Evolutionary conservation across 2,329 filamentous ascomycete genomes (phyloP), one percentile per base, ranked within the genome.

Genomic region (Anthostomella pinea): DNA sequence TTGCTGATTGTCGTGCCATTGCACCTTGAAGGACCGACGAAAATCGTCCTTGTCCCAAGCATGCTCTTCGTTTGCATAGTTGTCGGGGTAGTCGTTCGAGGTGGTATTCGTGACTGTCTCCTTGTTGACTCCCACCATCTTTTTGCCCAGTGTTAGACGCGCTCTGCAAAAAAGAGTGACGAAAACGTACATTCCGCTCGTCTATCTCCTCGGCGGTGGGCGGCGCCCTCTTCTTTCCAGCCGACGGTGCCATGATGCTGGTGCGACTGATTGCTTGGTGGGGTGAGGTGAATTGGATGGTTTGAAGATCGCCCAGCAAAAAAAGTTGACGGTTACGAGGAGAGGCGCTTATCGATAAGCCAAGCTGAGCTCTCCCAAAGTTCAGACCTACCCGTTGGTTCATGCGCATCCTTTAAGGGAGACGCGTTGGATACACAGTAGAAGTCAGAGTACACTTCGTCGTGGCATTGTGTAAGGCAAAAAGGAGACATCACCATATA

Each of bases 91-190:
- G 60, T 97, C 91, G 54, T 83, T 95, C 30, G 89, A 93, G 45
- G 83, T 77, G 53, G 91, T 85, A 68, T 97, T 81, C 52, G 85
- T 86, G 57, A 98, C 85, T 15, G 87, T 96, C 67, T 98, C 93
- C 51, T 81, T 73, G 64, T 93, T 87, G 67, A 98, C 82, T 52
- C 83, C 81, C 57, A 98, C 83, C 53, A 87, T 84, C 86, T 95
- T 54, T 20, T 8, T 7, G 8, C 41, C 13, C 21, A 3, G 36
- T 58, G 48, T 37, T n/a, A 20, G 19, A 15, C 15, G 21, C 14
- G 13, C 8, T 16, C 13, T 16, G 2, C 11, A 27, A 13, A 21
- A 11, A 18, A 3, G 10, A 29, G 5, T 27, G 6, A 10, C 6
- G 19, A 20, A 11, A 21, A 7, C 49, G 13, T 52, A 59, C 57